Conservation (phyloP, 129 eudicot species). For the Arctium lappa region DNA sequence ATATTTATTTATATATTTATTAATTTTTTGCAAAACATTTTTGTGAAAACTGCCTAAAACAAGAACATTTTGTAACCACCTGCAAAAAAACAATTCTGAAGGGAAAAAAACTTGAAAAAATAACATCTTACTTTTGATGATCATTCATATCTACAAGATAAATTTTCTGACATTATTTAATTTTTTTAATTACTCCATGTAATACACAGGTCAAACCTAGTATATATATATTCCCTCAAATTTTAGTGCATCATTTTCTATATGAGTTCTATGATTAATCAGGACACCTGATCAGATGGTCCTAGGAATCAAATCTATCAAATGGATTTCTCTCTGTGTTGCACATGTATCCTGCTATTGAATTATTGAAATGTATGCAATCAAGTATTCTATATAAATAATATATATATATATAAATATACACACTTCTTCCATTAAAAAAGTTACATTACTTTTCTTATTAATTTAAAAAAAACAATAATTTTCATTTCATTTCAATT, state of each 20-base stretch:
- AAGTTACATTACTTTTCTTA: neutral
- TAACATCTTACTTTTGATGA: no score
- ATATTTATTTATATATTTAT: no score
- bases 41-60: no score
- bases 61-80: no score
- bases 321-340: slow-evolving; percentile 7
- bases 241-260: neutral
- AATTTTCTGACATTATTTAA: no score
- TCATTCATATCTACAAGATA: no score
- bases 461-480: neutral
- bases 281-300: slow-evolving; percentile 20
- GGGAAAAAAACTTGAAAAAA: no score
- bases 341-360: slow-evolving; percentile 13
- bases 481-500: neutral
- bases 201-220: no score
- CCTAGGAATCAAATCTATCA: slow-evolving; percentile 30
- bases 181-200: no score
- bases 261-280: neutral
- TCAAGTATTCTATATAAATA: neutral
- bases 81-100: no score
- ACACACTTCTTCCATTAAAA: neutral
- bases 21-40: no score
- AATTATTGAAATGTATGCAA: slow-evolving; percentile 8
- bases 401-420: neutral
- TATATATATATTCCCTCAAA: neutral